Evolutionary conservation across 805 yeast genomes (phyloP).

Genomic region (Metschnikowia vanudenii): DNA sequence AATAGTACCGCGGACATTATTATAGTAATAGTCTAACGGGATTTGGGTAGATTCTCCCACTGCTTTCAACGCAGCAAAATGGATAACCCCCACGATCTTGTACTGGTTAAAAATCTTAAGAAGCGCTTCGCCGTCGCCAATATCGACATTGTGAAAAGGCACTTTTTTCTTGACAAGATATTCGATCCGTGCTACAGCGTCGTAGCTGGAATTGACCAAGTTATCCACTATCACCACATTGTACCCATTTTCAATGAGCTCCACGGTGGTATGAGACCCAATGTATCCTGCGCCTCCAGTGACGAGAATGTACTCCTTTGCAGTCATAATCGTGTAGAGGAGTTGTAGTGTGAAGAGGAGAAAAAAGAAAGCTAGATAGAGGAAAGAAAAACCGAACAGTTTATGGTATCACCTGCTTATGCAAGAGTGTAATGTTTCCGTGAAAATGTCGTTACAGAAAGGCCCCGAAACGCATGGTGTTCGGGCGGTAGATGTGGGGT

Average conservation of each 20-base stretch:
- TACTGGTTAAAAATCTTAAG: slow-evolving; percentile 47
- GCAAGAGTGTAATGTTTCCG: too few relatives aligned
- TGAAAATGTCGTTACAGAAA: too few relatives aligned
- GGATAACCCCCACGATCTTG: slow-evolving; percentile 60
- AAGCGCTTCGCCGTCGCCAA: slow-evolving; percentile 49
- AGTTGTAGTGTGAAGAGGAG: background rate
- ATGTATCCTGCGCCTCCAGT: slow-evolving; percentile 90
- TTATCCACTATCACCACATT: slow-evolving; percentile 75
- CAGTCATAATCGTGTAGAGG: too few relatives aligned
- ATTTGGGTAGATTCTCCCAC: slow-evolving; percentile 73
- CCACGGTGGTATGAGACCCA: slow-evolving; percentile 77
- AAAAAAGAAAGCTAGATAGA: background rate
- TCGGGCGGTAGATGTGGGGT: too few relatives aligned
- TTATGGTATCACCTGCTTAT: too few relatives aligned
- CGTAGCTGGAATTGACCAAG: slow-evolving; percentile 62
- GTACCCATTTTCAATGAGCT: slow-evolving; percentile 57
- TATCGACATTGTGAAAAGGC: slow-evolving; percentile 57
- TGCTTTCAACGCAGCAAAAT: slow-evolving; percentile 81
- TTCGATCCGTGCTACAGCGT: slow-evolving; percentile 63
- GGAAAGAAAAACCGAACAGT: background rate
- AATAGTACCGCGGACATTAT: slow-evolving; percentile 66
- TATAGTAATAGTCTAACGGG: slow-evolving; percentile 67
- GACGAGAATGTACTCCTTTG: slow-evolving; percentile 49
- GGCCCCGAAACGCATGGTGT: too few relatives aligned
- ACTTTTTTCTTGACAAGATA: slow-evolving; percentile 48